A percentile compares a stretch with the other conserved stretches of the same genome.
These are phyloP conservation scores for Naganishia friedmannii DNA, from an alignment of 768 basidiomycete genomes.

Conservation along the genomic window DNA sequence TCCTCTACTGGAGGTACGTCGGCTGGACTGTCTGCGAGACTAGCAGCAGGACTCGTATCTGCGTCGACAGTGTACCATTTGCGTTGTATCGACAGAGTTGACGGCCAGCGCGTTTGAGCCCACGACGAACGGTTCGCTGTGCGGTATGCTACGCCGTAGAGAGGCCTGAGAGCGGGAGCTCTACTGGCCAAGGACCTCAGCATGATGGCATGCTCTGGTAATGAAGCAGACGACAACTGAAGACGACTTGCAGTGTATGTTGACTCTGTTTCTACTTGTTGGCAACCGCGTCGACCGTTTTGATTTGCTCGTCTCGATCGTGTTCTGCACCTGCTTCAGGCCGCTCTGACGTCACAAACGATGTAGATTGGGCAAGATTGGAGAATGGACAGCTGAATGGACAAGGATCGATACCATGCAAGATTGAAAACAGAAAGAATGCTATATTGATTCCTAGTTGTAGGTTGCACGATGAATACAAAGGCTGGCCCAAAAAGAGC, in stretches of 20 bases:
- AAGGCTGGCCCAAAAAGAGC: slow-evolving; percentile 3
- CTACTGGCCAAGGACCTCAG: slow-evolving; percentile 16
- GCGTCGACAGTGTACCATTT: slow-evolving; percentile 4
- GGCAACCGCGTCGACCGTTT: too few relatives aligned
- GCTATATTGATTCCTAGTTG: slow-evolving; percentile 25
- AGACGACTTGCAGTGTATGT: too few relatives aligned
- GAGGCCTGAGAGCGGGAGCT: background rate
- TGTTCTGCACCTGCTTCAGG: background rate
- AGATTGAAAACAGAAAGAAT: background rate
- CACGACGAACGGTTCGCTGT: background rate
- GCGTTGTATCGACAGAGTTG: background rate
- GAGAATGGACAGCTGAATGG: background rate
- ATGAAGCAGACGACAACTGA: background rate
- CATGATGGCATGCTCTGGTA: slow-evolving; percentile 12
- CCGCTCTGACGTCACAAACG: slow-evolving; percentile 9
- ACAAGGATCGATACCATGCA: background rate
- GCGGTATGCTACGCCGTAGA: background rate
- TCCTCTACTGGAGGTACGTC: background rate
- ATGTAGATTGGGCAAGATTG: background rate
- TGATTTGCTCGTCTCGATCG: slow-evolving; percentile 1
- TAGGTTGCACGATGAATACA: slow-evolving; percentile 22
- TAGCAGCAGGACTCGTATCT: background rate
- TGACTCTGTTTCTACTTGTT: too few relatives aligned
- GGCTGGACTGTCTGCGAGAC: background rate
- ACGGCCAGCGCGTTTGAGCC: background rate